Evolutionary conservation across 805 yeast species (phyloP), one percentile per base, ranked within the genome.

Genomic region (Candida patagonica): DNA sequence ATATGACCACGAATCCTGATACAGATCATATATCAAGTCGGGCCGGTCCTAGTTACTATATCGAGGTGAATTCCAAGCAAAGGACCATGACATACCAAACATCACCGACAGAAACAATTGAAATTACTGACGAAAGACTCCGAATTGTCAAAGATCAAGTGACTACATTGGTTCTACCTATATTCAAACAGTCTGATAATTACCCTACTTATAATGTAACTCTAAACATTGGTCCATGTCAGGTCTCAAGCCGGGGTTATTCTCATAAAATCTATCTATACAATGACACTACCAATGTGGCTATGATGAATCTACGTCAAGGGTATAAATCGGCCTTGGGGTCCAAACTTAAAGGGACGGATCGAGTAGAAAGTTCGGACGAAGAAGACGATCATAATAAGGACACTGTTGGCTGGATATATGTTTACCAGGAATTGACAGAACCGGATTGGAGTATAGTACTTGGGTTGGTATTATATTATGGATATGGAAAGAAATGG

Each of bases 1-100:
- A 78, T 52, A 52, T 80, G 34, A 71, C 86, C 1, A 80, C 88
- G 0, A 80, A 76, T 48, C 87, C 87, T 0, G 77, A 75, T 17
- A 57, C 65, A 15, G 68, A 71, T 45, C 86, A 80, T 53, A 55
- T 73, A 26, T 71, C 68, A 46, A 71, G 80, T 40, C 61, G 81
- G 24, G 65, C 67, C 47, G 83, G 76, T 0, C 86, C 86, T 0
- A 76, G 83, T 2, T 76, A 73, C 50, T 73, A 68, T 48, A 73
- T 78, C 12, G 48, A 42, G 9, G 37, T 44, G 8, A 27, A 26
- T 15, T 15, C 24, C 15, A 41, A 29, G 20, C 21, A 12, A 15
- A 27, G 20, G 31, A 9, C 30, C 9, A 8, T 30, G 25, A 41
- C 33, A 19, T 46, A 46, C 36, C 23, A 20, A 15, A 20, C 46